These are phyloP conservation scores for Pleurotus tuber-regium DNA, from an alignment of 768 basidiomycete genomes.

Conservation along the genomic window DNA sequence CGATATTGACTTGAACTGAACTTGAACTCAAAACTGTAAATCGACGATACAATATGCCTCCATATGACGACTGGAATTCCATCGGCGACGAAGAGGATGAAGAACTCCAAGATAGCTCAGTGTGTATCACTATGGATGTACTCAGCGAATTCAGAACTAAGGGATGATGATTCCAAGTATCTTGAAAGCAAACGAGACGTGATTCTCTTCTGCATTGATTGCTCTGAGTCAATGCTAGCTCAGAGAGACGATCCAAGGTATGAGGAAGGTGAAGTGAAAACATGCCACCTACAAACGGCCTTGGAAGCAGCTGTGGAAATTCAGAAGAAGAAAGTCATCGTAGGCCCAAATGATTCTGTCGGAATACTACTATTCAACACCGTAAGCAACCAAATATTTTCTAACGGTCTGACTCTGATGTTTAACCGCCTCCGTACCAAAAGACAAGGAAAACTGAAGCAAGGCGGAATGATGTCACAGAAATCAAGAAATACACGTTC, in stretches of 20 bases:
- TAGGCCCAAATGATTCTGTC: conserved; percentile 84
- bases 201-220: conserved; percentile 94
- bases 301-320: conserved; percentile 84
- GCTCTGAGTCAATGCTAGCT: conserved; percentile 84
- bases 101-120: conserved; percentile 71
- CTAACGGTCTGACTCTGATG: no score
- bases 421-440: not conserved
- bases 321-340: conserved; percentile 86
- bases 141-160: no score
- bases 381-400: conserved; percentile 41
- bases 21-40: not conserved
- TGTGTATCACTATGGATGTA: conserved; percentile 26
- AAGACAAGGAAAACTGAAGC: conserved; percentile 43
- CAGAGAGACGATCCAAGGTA: conserved; percentile 63
- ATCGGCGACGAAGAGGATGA: conserved; percentile 82
- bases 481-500: conserved; percentile 68
- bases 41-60: conserved; percentile 45
- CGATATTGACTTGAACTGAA: not conserved
- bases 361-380: conserved; percentile 94
- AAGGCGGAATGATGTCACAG: conserved; percentile 41
- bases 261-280: conserved; percentile 53
- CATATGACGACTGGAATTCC: conserved; percentile 80
- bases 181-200: conserved; percentile 80
- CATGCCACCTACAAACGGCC: conserved; percentile 74
- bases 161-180: conserved; percentile 40